Evolutionary conservation across 2,329 filamentous ascomycete species (phyloP).

Genomic region (Arthrobotrys sinensis): DNA sequence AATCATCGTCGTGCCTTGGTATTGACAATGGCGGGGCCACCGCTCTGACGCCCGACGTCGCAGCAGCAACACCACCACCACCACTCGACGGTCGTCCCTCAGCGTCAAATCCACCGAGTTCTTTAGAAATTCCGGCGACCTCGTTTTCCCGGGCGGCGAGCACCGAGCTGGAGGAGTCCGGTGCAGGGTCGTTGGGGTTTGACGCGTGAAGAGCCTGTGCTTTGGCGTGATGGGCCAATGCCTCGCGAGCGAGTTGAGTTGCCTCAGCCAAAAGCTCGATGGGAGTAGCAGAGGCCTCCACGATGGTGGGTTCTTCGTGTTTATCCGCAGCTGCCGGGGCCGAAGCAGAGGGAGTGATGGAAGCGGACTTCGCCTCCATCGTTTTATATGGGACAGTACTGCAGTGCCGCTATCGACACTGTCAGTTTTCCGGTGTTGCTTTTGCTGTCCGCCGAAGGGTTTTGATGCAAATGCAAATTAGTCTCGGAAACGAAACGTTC

Average conservation of each 20-base stretch:
- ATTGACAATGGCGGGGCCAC: slow-evolving; percentile 44
- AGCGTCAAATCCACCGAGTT: slow-evolving; percentile 12
- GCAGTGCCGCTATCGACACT: background rate
- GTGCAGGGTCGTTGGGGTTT: slow-evolving; percentile 34
- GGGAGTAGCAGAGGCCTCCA: slow-evolving; percentile 35
- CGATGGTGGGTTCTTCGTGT: slow-evolving; percentile 21
- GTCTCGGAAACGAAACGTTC: background rate
- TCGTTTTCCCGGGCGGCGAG: slow-evolving; percentile 13
- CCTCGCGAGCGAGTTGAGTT: slow-evolving; percentile 58
- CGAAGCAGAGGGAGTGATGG: slow-evolving; percentile 18
- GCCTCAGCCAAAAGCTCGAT: slow-evolving; percentile 58
- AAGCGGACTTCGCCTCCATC: slow-evolving; percentile 52
- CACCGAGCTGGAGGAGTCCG: slow-evolving; percentile 1
- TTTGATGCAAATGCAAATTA: background rate
- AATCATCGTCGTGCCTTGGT: slow-evolving; percentile 25
- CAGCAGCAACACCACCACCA: background rate
- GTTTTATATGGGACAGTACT: background rate
- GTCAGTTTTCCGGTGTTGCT: slow-evolving; percentile 23
- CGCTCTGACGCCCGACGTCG: slow-evolving; percentile 1
- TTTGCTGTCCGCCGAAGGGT: slow-evolving; percentile 7
- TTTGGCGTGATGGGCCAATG: slow-evolving; percentile 55
- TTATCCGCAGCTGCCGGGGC: slow-evolving; percentile 26
- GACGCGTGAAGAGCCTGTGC: slow-evolving; percentile 29
- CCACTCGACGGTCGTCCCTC: background rate
- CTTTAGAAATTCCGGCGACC: background rate